Evolutionary conservation across 2,329 filamentous ascomycete genomes (phyloP).

Genomic region (Colletotrichum magnum): DNA sequence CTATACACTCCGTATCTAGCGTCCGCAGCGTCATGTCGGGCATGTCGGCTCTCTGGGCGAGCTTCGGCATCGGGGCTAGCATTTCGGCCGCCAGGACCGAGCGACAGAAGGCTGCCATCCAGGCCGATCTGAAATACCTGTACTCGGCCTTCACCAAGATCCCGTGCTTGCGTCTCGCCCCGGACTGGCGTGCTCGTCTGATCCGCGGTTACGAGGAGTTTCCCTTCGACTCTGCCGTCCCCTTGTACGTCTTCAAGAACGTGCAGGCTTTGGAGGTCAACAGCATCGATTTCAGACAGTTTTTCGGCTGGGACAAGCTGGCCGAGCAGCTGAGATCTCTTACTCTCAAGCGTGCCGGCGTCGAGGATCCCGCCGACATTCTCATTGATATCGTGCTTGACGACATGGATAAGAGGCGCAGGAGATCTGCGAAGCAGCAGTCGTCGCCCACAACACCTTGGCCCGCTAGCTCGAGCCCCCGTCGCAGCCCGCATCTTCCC

Average conservation of each 20-base stretch:
- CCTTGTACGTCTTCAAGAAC: slow-evolving; percentile 97
- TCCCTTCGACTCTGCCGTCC: slow-evolving; percentile 96
- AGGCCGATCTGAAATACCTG: slow-evolving; percentile 92
- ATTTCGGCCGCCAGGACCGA: slow-evolving; percentile 87
- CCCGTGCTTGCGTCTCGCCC: slow-evolving; percentile 87
- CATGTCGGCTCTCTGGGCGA: slow-evolving; percentile 94
- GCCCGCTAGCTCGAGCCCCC: slow-evolving; percentile 69
- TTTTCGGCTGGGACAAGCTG: slow-evolving; percentile 96
- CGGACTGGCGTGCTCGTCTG: slow-evolving; percentile 91
- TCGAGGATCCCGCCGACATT: slow-evolving; percentile 92
- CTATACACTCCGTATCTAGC: slow-evolving; percentile 95
- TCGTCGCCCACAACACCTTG: slow-evolving; percentile 83
- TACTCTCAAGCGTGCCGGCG: slow-evolving; percentile 86
- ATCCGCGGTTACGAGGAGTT: slow-evolving; percentile 98
- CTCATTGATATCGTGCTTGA: slow-evolving; percentile 94
- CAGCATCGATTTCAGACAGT: slow-evolving; percentile 96
- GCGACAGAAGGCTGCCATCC: slow-evolving; percentile 87
- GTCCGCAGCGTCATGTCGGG: slow-evolving; percentile 97
- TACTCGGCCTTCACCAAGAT: slow-evolving; percentile 99
- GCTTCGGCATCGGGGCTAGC: slow-evolving; percentile 84
- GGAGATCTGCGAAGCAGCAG: slow-evolving; percentile 88
- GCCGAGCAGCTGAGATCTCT: slow-evolving; percentile 93
- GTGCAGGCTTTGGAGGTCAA: slow-evolving; percentile 93
- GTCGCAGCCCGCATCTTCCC: slow-evolving; percentile 73
- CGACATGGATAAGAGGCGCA: slow-evolving; percentile 92